phyloP scores from a whole-genome alignment of 2,329 filamentous ascomycete species.

The Cladosporium sp. region DNA sequence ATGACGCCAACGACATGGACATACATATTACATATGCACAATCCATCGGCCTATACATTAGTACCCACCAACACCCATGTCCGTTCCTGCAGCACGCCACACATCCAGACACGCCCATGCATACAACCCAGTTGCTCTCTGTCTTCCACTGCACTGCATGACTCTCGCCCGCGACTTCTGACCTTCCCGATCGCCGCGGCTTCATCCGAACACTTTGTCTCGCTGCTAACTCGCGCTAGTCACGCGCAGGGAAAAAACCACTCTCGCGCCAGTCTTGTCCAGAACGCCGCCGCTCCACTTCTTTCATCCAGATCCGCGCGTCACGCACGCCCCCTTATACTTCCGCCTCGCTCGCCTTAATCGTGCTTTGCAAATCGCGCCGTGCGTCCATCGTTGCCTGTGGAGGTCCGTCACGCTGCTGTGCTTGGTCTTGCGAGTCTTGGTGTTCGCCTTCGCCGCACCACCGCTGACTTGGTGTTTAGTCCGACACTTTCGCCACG shows the following conservation, averaged over 20 bases:
- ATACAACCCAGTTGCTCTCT: too few relatives aligned
- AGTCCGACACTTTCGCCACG: not conserved
- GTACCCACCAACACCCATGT: not conserved
- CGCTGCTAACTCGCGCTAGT: constrained; percentile 7
- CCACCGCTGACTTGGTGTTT: not conserved
- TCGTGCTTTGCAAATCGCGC: constrained; percentile 6
- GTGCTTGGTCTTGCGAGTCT: not conserved
- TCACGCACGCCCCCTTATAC: constrained; percentile 12
- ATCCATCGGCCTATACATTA: not conserved
- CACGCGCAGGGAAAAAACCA: constrained; percentile 17
- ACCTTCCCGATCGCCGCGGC: constrained; percentile 11
- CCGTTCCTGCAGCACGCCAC: constrained; percentile 16
- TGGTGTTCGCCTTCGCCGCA: not conserved
- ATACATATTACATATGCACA: not conserved
- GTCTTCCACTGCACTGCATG: too few relatives aligned
- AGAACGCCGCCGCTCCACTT: constrained; percentile 15
- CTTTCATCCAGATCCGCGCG: not conserved
- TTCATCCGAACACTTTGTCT: not conserved
- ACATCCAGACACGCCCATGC: constrained; percentile 2
- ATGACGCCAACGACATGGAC: constrained; percentile 5
- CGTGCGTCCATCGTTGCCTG: not conserved
- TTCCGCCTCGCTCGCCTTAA: constrained; percentile 16
- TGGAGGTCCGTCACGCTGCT: not conserved
- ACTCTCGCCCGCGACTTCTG: constrained; percentile 12
- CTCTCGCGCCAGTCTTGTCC: constrained; percentile 7